phyloP scores from a whole-genome alignment of 352 stramenopile species.

The Globisporangium paroecandrum region DNA sequence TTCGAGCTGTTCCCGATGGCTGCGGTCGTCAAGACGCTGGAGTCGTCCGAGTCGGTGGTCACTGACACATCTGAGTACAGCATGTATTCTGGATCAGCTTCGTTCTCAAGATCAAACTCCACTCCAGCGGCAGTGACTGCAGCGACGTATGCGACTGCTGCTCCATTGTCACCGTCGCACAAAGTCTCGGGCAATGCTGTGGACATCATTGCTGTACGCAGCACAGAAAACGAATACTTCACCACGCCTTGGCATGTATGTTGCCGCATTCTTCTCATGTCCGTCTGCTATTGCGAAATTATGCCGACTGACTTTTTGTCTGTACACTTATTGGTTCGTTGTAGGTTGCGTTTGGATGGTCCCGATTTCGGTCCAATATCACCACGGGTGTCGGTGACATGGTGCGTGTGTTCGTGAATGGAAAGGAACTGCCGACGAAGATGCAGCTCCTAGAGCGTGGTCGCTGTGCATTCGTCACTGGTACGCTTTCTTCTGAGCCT shows the following conservation, averaged over 20 bases:
- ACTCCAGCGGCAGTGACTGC: constrained; percentile 7
- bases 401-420: constrained; percentile 74
- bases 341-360: constrained; percentile 68
- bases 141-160: constrained; percentile 4
- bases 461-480: constrained; percentile 62
- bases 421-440: constrained; percentile 67
- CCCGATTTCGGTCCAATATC: constrained; percentile 57
- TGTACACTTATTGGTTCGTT: background rate
- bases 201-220: constrained; percentile 74
- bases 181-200: constrained; percentile 76
- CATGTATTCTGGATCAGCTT: constrained; percentile 13
- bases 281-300: background rate
- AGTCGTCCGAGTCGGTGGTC: constrained; percentile 14
- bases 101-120: constrained; percentile 18
- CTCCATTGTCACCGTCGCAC: constrained; percentile 34
- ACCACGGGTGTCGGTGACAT: constrained; percentile 63
- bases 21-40: constrained; percentile 1
- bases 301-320: background rate
- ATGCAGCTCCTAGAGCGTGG: constrained; percentile 72
- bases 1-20: constrained; percentile 29
- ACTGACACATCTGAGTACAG: constrained; percentile 9
- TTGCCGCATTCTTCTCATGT: constrained; percentile 8
- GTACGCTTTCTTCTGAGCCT: constrained; percentile 17
- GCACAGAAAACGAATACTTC: constrained; percentile 49
- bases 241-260: constrained; percentile 75